phyloP scores from a whole-genome alignment of 1,139 yeast genomes.

The Hyphopichia burtonii region DNA sequence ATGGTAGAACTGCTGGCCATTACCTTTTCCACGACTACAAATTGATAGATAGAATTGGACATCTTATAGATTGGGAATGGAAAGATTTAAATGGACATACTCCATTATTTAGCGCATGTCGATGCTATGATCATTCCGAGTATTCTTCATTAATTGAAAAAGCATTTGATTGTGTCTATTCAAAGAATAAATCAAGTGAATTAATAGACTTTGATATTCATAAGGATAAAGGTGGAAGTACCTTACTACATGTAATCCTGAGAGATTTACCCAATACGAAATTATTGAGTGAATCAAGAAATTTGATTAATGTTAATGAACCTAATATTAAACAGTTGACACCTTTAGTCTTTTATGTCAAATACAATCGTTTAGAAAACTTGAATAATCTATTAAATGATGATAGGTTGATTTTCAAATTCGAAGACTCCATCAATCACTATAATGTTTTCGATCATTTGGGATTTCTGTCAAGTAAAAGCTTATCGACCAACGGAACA shows the following conservation, averaged over 20 bases:
- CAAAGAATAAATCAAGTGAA: constrained; percentile 31
- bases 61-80: constrained; percentile 65
- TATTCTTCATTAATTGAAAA: constrained; percentile 51
- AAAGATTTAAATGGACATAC: constrained; percentile 72
- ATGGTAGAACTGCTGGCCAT: constrained; percentile 69
- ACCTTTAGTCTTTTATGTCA: constrained; percentile 70
- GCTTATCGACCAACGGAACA: constrained; percentile 27
- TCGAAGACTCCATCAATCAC: constrained; percentile 40
- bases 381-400: constrained; percentile 48
- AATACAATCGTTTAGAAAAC: constrained; percentile 66
- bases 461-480: constrained; percentile 33
- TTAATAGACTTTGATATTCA: constrained; percentile 57
- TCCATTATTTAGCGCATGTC: constrained; percentile 71
- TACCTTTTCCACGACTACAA: constrained; percentile 61
- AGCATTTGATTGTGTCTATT: constrained; percentile 46
- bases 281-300: constrained; percentile 29
- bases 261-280: constrained; percentile 40
- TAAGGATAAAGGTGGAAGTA: constrained; percentile 70
- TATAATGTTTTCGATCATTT: constrained; percentile 47
- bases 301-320: constrained; percentile 57
- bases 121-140: constrained; percentile 77
- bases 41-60: constrained; percentile 56
- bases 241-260: constrained; percentile 68
- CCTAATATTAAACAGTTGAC: constrained; percentile 60
- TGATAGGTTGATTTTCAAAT: constrained; percentile 40